Conservation (phyloP, 164 flowering plant genomes). For the Dillenia suffruticosa region DNA sequence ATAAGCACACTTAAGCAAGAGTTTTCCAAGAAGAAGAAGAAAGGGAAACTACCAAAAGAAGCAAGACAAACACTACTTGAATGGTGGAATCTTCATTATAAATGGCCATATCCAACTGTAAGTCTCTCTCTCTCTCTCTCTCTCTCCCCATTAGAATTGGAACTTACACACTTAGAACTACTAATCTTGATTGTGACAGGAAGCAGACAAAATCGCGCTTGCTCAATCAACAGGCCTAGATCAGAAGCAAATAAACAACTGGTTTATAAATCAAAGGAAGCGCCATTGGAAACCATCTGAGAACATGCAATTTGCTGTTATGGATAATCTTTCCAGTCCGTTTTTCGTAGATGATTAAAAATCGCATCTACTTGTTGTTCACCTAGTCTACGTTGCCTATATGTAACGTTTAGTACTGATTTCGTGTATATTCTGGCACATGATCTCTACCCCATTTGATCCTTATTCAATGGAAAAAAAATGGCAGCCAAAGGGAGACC, state of each 20-base stretch:
- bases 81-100: conserved; percentile 63
- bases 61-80: conserved; percentile 48
- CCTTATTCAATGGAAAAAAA: too few species aligned
- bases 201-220: conserved; percentile 52
- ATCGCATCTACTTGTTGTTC: too few species aligned
- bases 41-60: conserved; percentile 63
- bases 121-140: neutral
- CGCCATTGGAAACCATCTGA: conserved; percentile 77
- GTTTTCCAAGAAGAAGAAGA: conserved; percentile 72
- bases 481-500: fast-evolving
- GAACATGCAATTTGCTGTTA: conserved; percentile 47
- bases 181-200: conserved; percentile 25
- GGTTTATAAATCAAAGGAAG: conserved; percentile 74
- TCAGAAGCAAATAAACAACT: conserved; percentile 68
- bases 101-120: conserved; percentile 75
- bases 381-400: too few species aligned
- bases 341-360: too few species aligned
- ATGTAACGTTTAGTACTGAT: too few species aligned
- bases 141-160: too few species aligned
- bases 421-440: too few species aligned
- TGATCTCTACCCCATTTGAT: too few species aligned
- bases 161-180: too few species aligned
- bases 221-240: conserved; percentile 58
- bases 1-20: conserved; percentile 48
- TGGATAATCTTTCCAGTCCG: conserved; percentile 14